Evolutionary conservation across 176 grass and related monocot genomes (phyloP), one percentile per base, ranked within the genome.

Genomic region (Microstegium vimineum): DNA sequence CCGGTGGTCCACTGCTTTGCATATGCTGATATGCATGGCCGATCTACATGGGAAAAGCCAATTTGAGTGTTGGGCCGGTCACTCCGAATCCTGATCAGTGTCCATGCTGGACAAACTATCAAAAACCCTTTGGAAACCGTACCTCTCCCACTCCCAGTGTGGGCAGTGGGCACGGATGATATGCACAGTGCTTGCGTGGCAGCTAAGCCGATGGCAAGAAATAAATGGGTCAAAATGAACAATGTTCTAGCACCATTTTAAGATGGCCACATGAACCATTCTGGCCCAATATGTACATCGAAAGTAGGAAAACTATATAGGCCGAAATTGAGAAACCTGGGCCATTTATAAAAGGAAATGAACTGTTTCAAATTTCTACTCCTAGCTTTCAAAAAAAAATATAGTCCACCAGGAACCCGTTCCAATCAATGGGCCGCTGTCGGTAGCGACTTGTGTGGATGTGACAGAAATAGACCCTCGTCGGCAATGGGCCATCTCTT

Each of bases 1-100:
- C 17, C 33, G 54, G 42, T 86, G 69, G 77, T 35, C 84, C 60
- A 86, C 77, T 42, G 12, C 84, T 74, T 80, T 74, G 43, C 23
- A n/a, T n/a, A n/a, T n/a, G n/a, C n/a, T n/a, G n/a, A 13, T 10
- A 25, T 8, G 47, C 47, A 15, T 23, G 32, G 11, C 17, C 41
- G 42, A n/a, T 8, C 18, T 22, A 15, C 43, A 14, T 20, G 43
- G 20, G 13, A 57, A 32, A 74, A 74, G 69, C 69, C 26, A 41
- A 57, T 32, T 35, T 57, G 61, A 66, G 67, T 63, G 75, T 78
- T 78, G 10, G n/a, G 13, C 45, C 15, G 14, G 45, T 47, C 14
- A 25, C 36, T 20, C 49, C 32, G 63, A 35, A 20, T 2, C n/a
- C n/a, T n/a, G n/a, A n/a, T n/a, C n/a, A n/a, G n/a, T n/a, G n/a